phyloP scores from a whole-genome alignment of 2,329 filamentous ascomycete genomes.

The Chrysoporthe deuterocubensis region DNA sequence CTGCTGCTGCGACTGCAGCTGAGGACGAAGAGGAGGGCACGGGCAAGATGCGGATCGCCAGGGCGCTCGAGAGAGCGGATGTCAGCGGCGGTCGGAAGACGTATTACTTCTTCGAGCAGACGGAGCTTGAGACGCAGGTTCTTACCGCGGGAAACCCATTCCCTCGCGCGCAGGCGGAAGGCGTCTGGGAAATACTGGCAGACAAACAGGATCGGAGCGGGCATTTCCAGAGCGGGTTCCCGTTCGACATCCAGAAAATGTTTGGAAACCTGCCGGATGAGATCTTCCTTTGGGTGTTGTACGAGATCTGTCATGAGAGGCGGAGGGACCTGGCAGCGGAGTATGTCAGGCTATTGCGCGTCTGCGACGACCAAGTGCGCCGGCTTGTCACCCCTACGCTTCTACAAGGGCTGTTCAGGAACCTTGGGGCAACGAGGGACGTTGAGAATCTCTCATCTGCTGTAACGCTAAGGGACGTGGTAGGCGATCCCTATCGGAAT shows the following conservation, averaged over 20 bases:
- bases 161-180: constrained; percentile 42
- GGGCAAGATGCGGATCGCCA: constrained; percentile 41
- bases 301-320: constrained; percentile 60
- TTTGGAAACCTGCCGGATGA: constrained; percentile 61
- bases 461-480: constrained; percentile 30
- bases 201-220: constrained; percentile 58
- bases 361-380: constrained; percentile 48
- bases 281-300: constrained; percentile 68
- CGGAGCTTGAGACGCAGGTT: constrained; percentile 34
- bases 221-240: constrained; percentile 65
- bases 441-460: constrained; percentile 39
- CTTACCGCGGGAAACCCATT: constrained; percentile 39
- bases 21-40: constrained; percentile 48
- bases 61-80: constrained; percentile 55
- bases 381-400: constrained; percentile 50
- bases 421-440: constrained; percentile 59
- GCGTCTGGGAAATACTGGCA: constrained; percentile 53
- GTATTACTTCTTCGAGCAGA: constrained; percentile 56
- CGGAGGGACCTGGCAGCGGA: constrained; percentile 60
- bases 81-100: constrained; percentile 41
- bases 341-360: constrained; percentile 60
- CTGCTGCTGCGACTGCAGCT: constrained; percentile 30
- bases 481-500: constrained; percentile 32
- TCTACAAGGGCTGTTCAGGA: constrained; percentile 59
- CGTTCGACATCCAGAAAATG: constrained; percentile 55